Conservation (phyloP, 169 alveolate genomes). For the Plasmodium chabaudi region DNA sequence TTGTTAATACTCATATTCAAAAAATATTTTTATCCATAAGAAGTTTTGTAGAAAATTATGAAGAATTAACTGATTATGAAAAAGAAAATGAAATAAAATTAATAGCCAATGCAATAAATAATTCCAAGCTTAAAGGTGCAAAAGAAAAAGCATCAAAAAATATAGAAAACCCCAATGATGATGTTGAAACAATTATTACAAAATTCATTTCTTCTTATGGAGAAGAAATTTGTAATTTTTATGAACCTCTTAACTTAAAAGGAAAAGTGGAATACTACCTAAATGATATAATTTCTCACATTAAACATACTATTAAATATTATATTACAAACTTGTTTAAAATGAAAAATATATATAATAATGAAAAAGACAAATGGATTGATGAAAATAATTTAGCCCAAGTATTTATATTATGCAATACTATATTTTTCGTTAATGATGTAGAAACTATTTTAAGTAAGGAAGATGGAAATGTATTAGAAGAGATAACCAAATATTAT, state of each 20-base stretch:
- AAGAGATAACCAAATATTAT: slow-evolving; percentile 85
- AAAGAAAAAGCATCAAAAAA: neutral
- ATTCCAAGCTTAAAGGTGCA: slow-evolving; percentile 86
- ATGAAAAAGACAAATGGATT: slow-evolving; percentile 60
- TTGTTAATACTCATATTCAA: slow-evolving; percentile 96
- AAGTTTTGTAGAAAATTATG: slow-evolving; percentile 85
- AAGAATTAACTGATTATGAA: slow-evolving; percentile 78
- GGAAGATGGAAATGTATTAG: slow-evolving; percentile 77
- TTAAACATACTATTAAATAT: slow-evolving; percentile 55
- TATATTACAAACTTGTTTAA: slow-evolving; percentile 40
- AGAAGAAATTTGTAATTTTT: slow-evolving; percentile 65
- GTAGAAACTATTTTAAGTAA: slow-evolving; percentile 76
- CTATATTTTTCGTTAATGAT: slow-evolving; percentile 71
- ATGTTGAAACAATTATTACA: slow-evolving; percentile 18
- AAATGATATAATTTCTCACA: slow-evolving; percentile 59
- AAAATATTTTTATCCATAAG: slow-evolving; percentile 95
- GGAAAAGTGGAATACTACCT: slow-evolving; percentile 70
- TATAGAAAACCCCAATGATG: neutral
- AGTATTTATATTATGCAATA: slow-evolving; percentile 65
- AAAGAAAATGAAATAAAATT: slow-evolving; percentile 30
- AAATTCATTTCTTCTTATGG: slow-evolving; percentile 65
- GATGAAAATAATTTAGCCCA: slow-evolving; percentile 65
- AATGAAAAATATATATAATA: slow-evolving; percentile 23
- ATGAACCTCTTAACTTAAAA: slow-evolving; percentile 22
- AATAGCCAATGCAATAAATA: slow-evolving; percentile 39